Conservation (phyloP, 768 basidiomycete genomes). For the Nidularia pulvinata region DNA sequence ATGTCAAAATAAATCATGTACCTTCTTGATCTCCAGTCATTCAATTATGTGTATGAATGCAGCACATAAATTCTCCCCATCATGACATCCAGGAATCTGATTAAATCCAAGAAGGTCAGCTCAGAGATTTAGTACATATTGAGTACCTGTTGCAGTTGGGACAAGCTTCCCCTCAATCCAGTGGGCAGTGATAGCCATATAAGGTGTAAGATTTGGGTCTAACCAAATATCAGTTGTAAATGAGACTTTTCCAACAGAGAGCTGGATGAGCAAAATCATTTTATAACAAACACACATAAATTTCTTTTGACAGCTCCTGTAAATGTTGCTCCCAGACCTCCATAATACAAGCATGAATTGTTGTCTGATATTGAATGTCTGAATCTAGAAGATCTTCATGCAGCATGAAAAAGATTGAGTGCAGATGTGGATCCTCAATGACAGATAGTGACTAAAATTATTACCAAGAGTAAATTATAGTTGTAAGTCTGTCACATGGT, state of each 20-base stretch:
- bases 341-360: background rate
- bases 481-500: background rate
- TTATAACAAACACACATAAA: background rate
- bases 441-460: background rate
- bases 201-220: background rate
- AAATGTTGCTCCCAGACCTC: background rate
- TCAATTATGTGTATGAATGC: background rate
- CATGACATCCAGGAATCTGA: background rate
- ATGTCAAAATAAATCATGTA: background rate
- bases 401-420: background rate
- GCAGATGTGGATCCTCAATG: background rate
- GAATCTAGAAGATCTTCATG: background rate
- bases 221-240: background rate
- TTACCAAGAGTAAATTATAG: background rate
- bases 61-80: background rate
- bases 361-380: background rate
- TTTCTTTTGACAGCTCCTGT: background rate
- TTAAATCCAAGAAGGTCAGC: background rate
- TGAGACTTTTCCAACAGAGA: background rate
- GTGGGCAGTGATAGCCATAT: background rate
- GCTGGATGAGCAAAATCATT: background rate
- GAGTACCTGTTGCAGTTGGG: background rate
- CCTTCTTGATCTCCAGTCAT: background rate
- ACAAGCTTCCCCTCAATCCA: background rate
- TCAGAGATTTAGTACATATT: background rate